Evolutionary conservation across 2,329 filamentous ascomycete genomes (phyloP).

Genomic region (Arthrobotrys pseudoclavata): DNA sequence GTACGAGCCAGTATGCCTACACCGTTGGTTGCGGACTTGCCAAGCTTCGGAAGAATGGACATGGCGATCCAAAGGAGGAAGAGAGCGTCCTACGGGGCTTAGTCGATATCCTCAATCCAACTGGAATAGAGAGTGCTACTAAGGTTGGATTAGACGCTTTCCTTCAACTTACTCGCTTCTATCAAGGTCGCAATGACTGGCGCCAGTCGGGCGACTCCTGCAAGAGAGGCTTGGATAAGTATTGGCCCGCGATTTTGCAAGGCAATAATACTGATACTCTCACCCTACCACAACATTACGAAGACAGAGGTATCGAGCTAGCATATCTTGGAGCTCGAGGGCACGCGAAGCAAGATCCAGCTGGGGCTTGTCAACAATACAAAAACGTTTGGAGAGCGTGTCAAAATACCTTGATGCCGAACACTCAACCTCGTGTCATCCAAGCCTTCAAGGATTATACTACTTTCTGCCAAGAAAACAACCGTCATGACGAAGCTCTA

Average conservation of each 20-base stretch:
- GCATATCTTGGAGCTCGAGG: conserved; percentile 25
- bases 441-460: conserved; percentile 42
- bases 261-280: conserved; percentile 9
- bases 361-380: conserved; percentile 36
- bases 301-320: conserved; percentile 37
- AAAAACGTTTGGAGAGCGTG: conserved; percentile 29
- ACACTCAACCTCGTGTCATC: conserved; percentile 32
- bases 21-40: conserved; percentile 39
- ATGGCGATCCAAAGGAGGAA: conserved; percentile 37
- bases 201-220: not conserved
- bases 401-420: conserved; percentile 47
- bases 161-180: conserved; percentile 32
- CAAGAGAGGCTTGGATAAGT: conserved; percentile 6
- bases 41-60: conserved; percentile 25
- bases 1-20: conserved; percentile 28
- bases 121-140: not conserved
- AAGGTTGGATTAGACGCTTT: conserved; percentile 42
- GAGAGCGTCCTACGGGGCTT: conserved; percentile 34
- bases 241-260: conserved; percentile 26
- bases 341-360: conserved; percentile 20
- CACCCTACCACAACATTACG: conserved; percentile 28
- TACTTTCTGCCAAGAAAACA: conserved; percentile 27
- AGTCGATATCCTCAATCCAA: conserved; percentile 39
- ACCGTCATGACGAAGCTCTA: conserved; percentile 14
- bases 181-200: conserved; percentile 28